Evolutionary conservation across 2,329 filamentous ascomycete genomes (phyloP).

Genomic region (Pleochaeta shiraiana): DNA sequence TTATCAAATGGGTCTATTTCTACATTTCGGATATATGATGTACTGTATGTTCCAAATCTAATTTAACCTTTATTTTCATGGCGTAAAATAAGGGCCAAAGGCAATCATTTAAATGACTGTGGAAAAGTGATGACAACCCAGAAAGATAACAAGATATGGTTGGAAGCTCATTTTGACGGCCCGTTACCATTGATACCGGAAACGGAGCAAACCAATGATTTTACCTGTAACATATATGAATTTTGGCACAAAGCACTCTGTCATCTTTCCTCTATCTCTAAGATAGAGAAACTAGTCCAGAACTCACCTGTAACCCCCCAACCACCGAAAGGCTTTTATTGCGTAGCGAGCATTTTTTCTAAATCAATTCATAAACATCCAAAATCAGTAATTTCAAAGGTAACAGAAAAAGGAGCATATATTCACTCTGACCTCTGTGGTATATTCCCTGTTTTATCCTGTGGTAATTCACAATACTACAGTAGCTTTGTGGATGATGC

Average conservation of each 20-base stretch:
- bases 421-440: neutral
- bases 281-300: neutral
- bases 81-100: neutral
- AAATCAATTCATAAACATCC: neutral
- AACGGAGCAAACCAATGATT: neutral
- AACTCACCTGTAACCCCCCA: neutral
- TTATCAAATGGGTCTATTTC: neutral
- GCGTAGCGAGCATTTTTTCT: neutral
- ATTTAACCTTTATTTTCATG: neutral
- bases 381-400: no score
- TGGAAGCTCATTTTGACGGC: neutral
- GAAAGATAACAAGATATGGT: neutral
- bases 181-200: neutral
- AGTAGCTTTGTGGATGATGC: neutral
- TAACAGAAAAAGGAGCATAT: neutral
- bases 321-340: neutral
- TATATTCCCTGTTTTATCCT: neutral
- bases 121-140: neutral
- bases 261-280: neutral
- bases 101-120: neutral
- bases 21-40: neutral
- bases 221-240: neutral
- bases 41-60: neutral
- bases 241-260: constrained; percentile 3
- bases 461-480: neutral